Percentiles rank a stretch among this genome's conserved stretches.
These are phyloP conservation scores for Macrophomina phaseolina DNA, from an alignment of 2,329 filamentous ascomycete genomes.

Conservation along the genomic window DNA sequence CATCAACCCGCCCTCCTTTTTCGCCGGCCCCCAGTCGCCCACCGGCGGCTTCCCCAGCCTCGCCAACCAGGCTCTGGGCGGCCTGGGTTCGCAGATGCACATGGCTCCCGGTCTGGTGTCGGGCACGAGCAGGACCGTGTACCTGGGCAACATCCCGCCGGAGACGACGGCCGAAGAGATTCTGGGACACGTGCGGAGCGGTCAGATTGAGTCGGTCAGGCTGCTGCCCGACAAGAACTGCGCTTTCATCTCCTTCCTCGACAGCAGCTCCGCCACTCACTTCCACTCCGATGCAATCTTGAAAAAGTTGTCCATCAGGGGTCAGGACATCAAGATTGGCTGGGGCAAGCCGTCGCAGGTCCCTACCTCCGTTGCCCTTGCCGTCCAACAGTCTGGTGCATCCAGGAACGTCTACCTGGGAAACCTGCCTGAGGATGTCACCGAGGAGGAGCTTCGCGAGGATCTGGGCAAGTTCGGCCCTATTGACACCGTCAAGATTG, in stretches of 20 bases:
- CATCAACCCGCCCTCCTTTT: conserved; percentile 79
- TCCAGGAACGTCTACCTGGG: conserved; percentile 97
- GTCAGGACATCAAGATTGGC: conserved; percentile 98
- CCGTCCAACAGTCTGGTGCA: conserved; percentile 95
- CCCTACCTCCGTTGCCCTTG: conserved; percentile 93
- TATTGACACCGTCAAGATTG: conserved; percentile 97
- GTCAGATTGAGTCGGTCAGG: conserved; percentile 98
- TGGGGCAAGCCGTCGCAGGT: conserved; percentile 99
- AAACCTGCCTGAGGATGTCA: conserved; percentile 87
- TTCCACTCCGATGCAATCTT: conserved; percentile 99
- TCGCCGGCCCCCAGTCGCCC: conserved; percentile 83
- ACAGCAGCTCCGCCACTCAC: conserved; percentile 95
- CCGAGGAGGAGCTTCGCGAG: conserved; percentile 90
- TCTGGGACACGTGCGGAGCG: conserved; percentile 91
- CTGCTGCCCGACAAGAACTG: conserved; percentile 99
- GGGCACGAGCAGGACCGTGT: conserved; percentile 94
- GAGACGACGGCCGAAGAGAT: conserved; percentile 98
- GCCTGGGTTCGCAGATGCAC: conserved; percentile 75
- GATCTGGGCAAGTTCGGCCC: conserved; percentile 95
- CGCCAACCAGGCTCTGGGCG: conserved; percentile 62
- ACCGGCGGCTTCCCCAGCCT: conserved; percentile 74
- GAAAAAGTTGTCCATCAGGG: conserved; percentile 98
- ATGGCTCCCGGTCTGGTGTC: conserved; percentile 82
- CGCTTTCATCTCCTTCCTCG: conserved; percentile 98
- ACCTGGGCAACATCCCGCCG: conserved; percentile 96